Conservation (phyloP, 768 basidiomycete genomes). For the Exidia glandulosa region DNA sequence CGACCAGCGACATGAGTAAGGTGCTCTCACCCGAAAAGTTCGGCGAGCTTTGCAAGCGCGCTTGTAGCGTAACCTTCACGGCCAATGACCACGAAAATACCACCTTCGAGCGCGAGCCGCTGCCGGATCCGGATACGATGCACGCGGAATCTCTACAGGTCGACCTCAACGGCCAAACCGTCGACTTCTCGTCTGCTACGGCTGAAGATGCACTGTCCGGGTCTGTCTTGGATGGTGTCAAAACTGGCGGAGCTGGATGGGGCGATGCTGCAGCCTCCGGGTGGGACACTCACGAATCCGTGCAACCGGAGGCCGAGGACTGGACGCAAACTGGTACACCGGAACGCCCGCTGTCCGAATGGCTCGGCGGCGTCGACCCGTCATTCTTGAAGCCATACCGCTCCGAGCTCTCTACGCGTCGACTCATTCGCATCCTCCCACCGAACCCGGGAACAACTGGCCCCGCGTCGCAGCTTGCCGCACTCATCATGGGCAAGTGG, state of each 20-base stretch:
- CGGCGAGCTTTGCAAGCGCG: conserved; percentile 16
- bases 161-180: conserved; percentile 10
- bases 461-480: conserved; percentile 35
- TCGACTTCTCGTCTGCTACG: conserved; percentile 4
- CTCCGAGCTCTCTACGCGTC: conserved; percentile 54
- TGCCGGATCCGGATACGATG: conserved; percentile 8
- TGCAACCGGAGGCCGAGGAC: conserved; percentile 7
- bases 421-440: conserved; percentile 35
- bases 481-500: conserved; percentile 50
- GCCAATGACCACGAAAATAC: no score
- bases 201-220: neutral
- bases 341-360: conserved; percentile 26
- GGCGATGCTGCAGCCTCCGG: neutral
- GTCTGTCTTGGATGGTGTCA: conserved; percentile 4
- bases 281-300: conserved; percentile 2
- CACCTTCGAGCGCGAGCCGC: no score
- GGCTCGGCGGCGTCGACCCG: conserved; percentile 47
- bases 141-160: conserved; percentile 1
- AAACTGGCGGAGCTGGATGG: neutral
- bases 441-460: conserved; percentile 37
- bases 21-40: conserved; percentile 36
- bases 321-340: no score
- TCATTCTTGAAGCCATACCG: conserved; percentile 53
- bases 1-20: conserved; percentile 35
- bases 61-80: no score